These are phyloP conservation scores for Agaricus bisporus DNA, from an alignment of 768 basidiomycete genomes.

Conservation along the genomic window DNA sequence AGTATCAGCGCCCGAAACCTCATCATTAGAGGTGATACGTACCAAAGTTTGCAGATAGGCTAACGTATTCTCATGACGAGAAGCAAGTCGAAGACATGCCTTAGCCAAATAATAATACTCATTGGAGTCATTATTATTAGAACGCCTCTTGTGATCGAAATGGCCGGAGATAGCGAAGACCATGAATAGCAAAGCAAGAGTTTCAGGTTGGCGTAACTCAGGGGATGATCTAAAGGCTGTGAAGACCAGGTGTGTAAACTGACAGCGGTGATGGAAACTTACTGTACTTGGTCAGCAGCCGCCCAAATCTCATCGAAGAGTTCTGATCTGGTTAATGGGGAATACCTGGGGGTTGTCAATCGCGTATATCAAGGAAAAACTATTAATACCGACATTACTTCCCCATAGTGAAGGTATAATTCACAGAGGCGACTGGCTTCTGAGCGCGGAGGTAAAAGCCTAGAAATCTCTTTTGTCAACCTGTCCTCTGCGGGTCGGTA, in stretches of 20 bases:
- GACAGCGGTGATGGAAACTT: constrained; percentile 11
- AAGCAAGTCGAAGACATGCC: constrained; percentile 41
- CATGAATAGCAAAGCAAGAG: constrained; percentile 56
- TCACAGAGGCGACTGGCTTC: constrained; percentile 60
- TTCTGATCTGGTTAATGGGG: constrained; percentile 45
- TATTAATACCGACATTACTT: constrained; percentile 41
- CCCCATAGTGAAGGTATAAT: constrained; percentile 57
- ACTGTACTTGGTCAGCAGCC: constrained; percentile 50
- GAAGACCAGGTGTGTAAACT: background rate
- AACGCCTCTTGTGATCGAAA: constrained; percentile 45
- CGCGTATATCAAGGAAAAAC: background rate
- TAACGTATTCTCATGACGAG: constrained; percentile 44
- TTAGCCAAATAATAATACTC: constrained; percentile 60
- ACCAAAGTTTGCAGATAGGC: constrained; percentile 52
- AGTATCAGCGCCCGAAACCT: background rate
- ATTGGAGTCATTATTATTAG: constrained; percentile 47
- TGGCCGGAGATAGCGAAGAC: constrained; percentile 61
- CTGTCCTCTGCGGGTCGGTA: constrained; percentile 25
- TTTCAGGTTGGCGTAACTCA: constrained; percentile 10
- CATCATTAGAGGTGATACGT: constrained; percentile 16
- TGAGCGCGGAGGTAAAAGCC: constrained; percentile 46
- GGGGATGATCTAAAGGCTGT: constrained; percentile 1
- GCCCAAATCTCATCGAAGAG: constrained; percentile 52
- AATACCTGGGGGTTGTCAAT: constrained; percentile 35
- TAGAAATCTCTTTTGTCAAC: constrained; percentile 37